Evolutionary conservation across 2,329 filamentous ascomycete species (phyloP).

Genomic region (Lecanosticta acicola): DNA sequence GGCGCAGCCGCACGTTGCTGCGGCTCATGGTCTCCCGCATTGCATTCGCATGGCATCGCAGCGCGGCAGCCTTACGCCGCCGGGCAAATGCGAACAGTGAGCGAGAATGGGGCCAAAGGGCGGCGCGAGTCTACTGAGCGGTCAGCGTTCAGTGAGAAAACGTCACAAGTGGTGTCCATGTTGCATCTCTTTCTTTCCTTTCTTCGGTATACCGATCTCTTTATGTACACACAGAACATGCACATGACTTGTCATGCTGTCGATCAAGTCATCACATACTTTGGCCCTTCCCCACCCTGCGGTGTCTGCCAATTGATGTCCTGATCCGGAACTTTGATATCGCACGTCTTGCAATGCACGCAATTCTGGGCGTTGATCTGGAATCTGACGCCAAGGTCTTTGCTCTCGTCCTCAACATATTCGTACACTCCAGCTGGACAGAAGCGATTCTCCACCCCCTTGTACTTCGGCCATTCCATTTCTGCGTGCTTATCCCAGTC

Average conservation of each 20-base stretch:
- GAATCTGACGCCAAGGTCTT: constrained; percentile 84
- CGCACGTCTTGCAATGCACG: constrained; percentile 99
- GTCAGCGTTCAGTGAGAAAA: background rate
- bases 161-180: no score
- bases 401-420: constrained; percentile 87
- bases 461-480: constrained; percentile 76
- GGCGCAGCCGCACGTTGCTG: no score
- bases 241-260: no score
- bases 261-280: constrained; percentile 57
- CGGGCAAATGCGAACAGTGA: no score
- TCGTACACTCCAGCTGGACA: constrained; percentile 97
- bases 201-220: no score
- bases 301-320: constrained; percentile 95
- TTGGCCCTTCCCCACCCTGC: constrained; percentile 71
- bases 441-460: constrained; percentile 93
- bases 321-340: constrained; percentile 95
- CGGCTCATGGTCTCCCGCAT: no score
- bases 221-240: background rate
- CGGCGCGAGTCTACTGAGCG: no score
- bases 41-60: no score
- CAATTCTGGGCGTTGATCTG: constrained; percentile 98
- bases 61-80: no score
- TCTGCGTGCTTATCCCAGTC: constrained; percentile 90
- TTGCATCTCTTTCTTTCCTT: background rate
- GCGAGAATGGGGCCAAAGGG: no score